phyloP scores from a whole-genome alignment of 176 grass and related monocot species.

The Carex cristatella region DNA sequence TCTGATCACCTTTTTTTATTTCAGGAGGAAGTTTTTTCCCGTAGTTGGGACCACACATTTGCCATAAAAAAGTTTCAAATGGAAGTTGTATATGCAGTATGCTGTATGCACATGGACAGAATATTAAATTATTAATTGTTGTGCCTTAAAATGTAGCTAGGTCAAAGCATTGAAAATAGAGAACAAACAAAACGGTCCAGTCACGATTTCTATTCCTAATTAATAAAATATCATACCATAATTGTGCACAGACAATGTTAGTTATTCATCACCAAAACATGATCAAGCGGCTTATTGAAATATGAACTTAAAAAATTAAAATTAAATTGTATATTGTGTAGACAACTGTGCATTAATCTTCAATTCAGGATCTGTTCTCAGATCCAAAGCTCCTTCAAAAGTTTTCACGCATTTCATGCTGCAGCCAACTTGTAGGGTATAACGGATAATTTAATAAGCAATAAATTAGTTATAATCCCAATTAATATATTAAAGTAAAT shows the following conservation, averaged over 20 bases:
- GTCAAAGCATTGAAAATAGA: constrained; percentile 12
- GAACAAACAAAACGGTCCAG: background rate
- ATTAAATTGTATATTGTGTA: background rate
- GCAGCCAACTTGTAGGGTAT: background rate
- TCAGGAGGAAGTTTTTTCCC: background rate
- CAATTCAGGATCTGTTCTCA: background rate
- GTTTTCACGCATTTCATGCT: background rate
- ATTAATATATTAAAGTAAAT: background rate
- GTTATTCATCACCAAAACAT: constrained; percentile 1
- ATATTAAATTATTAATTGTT: background rate
- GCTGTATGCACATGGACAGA: background rate
- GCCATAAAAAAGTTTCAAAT: background rate
- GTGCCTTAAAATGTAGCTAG: background rate
- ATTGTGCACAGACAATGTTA: background rate
- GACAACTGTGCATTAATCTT: background rate
- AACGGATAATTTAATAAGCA: background rate
- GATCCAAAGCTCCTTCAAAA: background rate
- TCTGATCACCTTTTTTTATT: background rate
- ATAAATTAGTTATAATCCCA: background rate
- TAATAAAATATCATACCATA: background rate
- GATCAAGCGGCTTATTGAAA: background rate
- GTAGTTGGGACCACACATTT: background rate
- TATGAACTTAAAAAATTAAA: background rate
- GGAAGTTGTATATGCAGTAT: background rate
- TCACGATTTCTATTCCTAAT: background rate